A percentile compares a stretch with the other conserved stretches of the same genome.
Conservation (phyloP, 768 basidiomycete species). For the Boletus pseudo-olivaceus region DNA sequence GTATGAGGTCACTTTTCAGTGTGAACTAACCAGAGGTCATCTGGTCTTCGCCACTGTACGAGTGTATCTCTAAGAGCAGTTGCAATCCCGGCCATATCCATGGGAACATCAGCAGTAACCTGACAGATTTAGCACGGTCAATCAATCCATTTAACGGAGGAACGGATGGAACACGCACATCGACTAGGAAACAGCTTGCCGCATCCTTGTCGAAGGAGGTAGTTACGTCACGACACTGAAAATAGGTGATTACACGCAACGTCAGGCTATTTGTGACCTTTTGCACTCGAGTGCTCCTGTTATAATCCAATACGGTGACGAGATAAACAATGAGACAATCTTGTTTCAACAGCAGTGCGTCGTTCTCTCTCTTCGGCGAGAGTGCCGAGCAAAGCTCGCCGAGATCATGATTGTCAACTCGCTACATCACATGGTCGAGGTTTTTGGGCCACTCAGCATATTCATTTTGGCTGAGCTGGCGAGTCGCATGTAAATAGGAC, state of each 20-base stretch:
- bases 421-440: slow-evolving; percentile 6
- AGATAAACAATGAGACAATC: slow-evolving; percentile 32
- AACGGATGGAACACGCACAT: slow-evolving; percentile 8
- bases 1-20: slow-evolving; percentile 10
- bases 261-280: slow-evolving; percentile 16
- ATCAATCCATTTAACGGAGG: neutral
- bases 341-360: slow-evolving; percentile 13
- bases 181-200: slow-evolving; percentile 14
- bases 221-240: slow-evolving; percentile 14
- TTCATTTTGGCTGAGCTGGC: slow-evolving; percentile 8
- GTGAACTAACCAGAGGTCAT: slow-evolving; percentile 11
- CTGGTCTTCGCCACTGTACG: slow-evolving; percentile 3
- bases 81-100: slow-evolving; percentile 17
- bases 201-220: slow-evolving; percentile 11
- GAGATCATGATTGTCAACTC: slow-evolving; percentile 3
- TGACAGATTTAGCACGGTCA: neutral
- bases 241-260: neutral
- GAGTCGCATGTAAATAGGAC: slow-evolving; percentile 17
- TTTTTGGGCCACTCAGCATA: slow-evolving; percentile 2
- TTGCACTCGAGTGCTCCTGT: slow-evolving; percentile 2
- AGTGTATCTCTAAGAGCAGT: slow-evolving; percentile 12
- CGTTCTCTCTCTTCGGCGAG: neutral
- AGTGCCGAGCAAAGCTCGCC: slow-evolving; percentile 8
- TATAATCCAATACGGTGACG: slow-evolving; percentile 18
- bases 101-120: slow-evolving; percentile 8